A percentile compares a stretch with the other conserved stretches of the same genome.
Conservation (phyloP, 1,284 basidiomycete genomes). For the Moesziomyces antarcticus region DNA sequence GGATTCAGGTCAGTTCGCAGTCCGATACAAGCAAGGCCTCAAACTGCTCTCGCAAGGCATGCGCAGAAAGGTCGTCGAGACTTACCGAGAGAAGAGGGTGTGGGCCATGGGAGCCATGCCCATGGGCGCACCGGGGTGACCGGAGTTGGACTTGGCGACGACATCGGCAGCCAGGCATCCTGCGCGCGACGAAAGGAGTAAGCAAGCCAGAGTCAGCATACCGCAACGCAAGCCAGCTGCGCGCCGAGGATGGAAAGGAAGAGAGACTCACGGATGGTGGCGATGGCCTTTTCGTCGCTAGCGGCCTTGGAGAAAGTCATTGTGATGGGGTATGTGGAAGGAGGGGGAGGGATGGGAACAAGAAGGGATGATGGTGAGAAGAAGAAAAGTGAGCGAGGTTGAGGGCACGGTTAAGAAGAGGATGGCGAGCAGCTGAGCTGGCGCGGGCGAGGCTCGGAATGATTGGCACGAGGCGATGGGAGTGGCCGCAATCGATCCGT, state of each 20-base stretch:
- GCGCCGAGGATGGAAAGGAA: constrained; percentile 2
- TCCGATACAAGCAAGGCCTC: constrained; percentile 2
- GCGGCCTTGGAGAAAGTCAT: constrained; percentile 58
- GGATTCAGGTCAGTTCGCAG: constrained; percentile 7
- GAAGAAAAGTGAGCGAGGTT: background rate
- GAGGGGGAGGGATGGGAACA: background rate
- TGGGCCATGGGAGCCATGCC: constrained; percentile 89
- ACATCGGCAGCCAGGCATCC: constrained; percentile 60
- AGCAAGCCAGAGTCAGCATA: constrained; percentile 2
- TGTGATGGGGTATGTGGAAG: constrained; percentile 28
- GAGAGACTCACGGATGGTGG: constrained; percentile 57
- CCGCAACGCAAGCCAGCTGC: background rate
- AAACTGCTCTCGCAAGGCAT: too few relatives aligned
- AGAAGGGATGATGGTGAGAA: constrained; percentile 21
- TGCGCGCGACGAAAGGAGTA: constrained; percentile 2
- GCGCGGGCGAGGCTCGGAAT: background rate
- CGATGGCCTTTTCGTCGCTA: constrained; percentile 59
- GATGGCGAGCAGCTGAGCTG: background rate
- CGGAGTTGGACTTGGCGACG: constrained; percentile 76
- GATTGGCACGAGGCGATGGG: background rate
- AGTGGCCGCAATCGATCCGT: constrained; percentile 14
- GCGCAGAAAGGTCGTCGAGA: too few relatives aligned
- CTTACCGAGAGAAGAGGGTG: constrained; percentile 81
- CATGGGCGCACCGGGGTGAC: constrained; percentile 70
- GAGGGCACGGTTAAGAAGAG: constrained; percentile 6